Base-by-base conservation (phyloP, 495 filamentous ascomycete species). In the Hypoxylon subgilvum region DNA sequence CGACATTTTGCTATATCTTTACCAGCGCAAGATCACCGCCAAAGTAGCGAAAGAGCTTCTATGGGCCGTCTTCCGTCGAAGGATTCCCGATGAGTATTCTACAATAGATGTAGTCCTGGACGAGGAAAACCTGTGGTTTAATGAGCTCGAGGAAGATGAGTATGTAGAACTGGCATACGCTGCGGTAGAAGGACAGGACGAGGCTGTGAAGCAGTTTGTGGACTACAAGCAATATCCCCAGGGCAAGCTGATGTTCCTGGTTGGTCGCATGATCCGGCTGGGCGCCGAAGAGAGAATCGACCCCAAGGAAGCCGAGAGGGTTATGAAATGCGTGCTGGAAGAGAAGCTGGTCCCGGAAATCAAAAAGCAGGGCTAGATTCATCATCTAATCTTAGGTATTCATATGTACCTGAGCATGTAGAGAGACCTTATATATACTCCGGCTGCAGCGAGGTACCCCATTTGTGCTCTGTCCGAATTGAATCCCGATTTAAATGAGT, bases 221-320 rank as follows among this genome's bases (percentile, higher is more conserved):
- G 82, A 86, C 61, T 82, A 83, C 23, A 83, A 88, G 48, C 66
- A 74, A 21, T 79, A 84, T 42, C 77, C 72, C 3, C 76, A 80
- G 41, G 87, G 88, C 2, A 96, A 96, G 72, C 71, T 95, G 22
- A 88, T 86, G 65, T 97, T 87, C 72, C 85, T 97, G 57, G 86
- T 98, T 4, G 94, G 94, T 13, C 87, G 88, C 73, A 94, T 97
- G 89, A 91, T 98, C 81, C 80, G 83, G 40, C 74, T 76, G 28
- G 87, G 90, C 6, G 83, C 84, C 22, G 86, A 90, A 61, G 88
- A 91, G 27, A 86, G 83, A 4, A 85, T 96, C 25, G 87, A 95
- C 72, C 86, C 93, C 4, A 78, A 73, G 42, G 83, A 79, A 56
- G 95, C 91, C 0, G 86, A 88, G 75, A 75, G 72, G 54, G 74